phyloP scores from a whole-genome alignment of 306 rosid genomes.

The Medicago ruthenica region DNA sequence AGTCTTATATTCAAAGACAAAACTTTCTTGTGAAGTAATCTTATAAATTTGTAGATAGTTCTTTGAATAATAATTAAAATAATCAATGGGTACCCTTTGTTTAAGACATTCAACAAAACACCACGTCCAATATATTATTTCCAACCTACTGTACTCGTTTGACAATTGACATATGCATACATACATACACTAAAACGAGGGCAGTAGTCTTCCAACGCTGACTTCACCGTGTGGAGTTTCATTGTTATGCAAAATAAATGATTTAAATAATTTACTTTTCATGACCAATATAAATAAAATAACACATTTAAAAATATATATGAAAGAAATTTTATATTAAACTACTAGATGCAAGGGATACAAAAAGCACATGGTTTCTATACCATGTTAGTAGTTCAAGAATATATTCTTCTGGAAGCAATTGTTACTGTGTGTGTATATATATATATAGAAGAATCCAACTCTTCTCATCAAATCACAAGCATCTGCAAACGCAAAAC shows the following conservation, averaged over 20 bases:
- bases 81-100: background rate
- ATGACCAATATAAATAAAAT: too few relatives aligned
- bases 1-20: too few relatives aligned
- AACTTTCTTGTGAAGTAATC: too few relatives aligned
- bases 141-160: too few relatives aligned
- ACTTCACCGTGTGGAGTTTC: background rate
- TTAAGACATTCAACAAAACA: background rate
- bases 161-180: too few relatives aligned
- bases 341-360: slow-evolving; percentile 5
- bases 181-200: background rate
- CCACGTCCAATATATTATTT: background rate
- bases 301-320: too few relatives aligned
- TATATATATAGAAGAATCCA: slow-evolving; percentile 18
- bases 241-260: background rate
- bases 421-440: slow-evolving; percentile 28
- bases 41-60: too few relatives aligned
- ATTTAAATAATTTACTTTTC: too few relatives aligned
- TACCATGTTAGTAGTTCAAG: slow-evolving; percentile 26
- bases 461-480: slow-evolving; percentile 38
- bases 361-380: slow-evolving; percentile 34
- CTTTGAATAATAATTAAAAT: background rate
- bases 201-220: too few relatives aligned
- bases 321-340: background rate
- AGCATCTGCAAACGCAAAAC: slow-evolving; percentile 31
- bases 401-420: slow-evolving; percentile 38